Conservation (phyloP, 306 rosid genomes). For the Corylus avellana region DNA sequence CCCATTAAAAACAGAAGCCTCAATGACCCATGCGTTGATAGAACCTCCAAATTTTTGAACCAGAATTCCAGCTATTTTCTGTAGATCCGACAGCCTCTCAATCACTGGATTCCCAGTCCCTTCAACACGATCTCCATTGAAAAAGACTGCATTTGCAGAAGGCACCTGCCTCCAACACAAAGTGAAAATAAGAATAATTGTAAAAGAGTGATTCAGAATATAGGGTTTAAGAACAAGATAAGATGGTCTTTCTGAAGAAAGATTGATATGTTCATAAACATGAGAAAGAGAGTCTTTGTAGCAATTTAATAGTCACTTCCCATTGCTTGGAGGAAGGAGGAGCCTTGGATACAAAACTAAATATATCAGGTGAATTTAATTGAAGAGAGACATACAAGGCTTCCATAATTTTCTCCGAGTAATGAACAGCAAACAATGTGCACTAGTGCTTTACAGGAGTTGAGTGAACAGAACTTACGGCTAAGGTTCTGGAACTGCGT, state of each 20-base stretch:
- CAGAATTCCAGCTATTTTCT: slow-evolving; percentile 65
- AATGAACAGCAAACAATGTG: not conserved
- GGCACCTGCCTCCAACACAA: slow-evolving; percentile 53
- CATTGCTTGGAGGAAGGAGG: not conserved
- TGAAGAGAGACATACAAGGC: not conserved
- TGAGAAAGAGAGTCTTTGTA: no score
- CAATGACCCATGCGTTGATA: slow-evolving; percentile 81
- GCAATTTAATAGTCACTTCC: not conserved
- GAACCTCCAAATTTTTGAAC: slow-evolving; percentile 70
- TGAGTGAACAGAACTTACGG: slow-evolving; percentile 45
- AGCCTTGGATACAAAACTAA: slow-evolving; percentile 4
- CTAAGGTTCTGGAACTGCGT: slow-evolving; percentile 42
- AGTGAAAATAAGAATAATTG: not conserved
- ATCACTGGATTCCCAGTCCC: slow-evolving; percentile 72
- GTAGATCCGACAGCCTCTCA: slow-evolving; percentile 68
- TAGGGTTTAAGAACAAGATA: not conserved
- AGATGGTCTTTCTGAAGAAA: not conserved
- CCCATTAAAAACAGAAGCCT: slow-evolving; percentile 74
- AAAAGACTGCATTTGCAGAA: slow-evolving; percentile 64
- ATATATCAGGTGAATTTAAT: slow-evolving; percentile 1
- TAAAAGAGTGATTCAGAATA: not conserved
- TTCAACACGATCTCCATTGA: slow-evolving; percentile 75
- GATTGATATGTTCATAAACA: not conserved
- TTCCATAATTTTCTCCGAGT: not conserved
- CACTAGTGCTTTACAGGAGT: not conserved